Evolutionary conservation across 2,329 filamentous ascomycete genomes (phyloP).

Genomic region (Phyllosticta citribraziliensis): DNA sequence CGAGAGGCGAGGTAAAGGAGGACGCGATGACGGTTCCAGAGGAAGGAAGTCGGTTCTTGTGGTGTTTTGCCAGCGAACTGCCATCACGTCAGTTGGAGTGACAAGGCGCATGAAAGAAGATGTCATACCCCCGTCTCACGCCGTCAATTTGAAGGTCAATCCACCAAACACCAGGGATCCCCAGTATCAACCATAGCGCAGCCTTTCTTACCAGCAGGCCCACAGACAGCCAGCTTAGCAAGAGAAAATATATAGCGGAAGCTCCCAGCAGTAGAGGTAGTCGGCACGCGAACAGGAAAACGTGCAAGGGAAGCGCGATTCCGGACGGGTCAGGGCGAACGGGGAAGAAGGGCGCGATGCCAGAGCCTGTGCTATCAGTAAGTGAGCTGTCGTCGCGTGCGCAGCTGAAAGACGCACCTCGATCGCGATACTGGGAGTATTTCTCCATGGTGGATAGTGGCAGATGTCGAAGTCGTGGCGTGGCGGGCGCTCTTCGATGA

Average conservation of each 20-base stretch:
- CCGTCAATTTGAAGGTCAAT: constrained; percentile 96
- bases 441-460: constrained; percentile 64
- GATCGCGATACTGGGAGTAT: constrained; percentile 84
- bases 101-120: background rate
- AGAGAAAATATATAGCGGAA: constrained; percentile 60
- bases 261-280: constrained; percentile 66
- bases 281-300: constrained; percentile 69
- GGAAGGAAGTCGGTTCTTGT: constrained; percentile 61
- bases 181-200: constrained; percentile 77
- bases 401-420: constrained; percentile 46
- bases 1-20: constrained; percentile 85
- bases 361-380: constrained; percentile 58
- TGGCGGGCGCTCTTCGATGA: background rate
- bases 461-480: background rate
- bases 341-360: constrained; percentile 92
- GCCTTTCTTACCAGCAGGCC: constrained; percentile 65
- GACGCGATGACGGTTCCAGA: constrained; percentile 76
- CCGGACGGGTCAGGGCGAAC: constrained; percentile 57
- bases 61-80: constrained; percentile 60
- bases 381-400: background rate
- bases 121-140: constrained; percentile 70
- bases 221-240: constrained; percentile 74
- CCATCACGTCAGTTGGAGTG: background rate
- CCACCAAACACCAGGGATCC: constrained; percentile 93
- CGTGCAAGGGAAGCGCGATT: constrained; percentile 53